Percentiles rank a stretch among this genome's conserved stretches.
Evolutionary conservation across 179 eudicot species (phyloP).

Genomic region (Beta lomatogona): DNA sequence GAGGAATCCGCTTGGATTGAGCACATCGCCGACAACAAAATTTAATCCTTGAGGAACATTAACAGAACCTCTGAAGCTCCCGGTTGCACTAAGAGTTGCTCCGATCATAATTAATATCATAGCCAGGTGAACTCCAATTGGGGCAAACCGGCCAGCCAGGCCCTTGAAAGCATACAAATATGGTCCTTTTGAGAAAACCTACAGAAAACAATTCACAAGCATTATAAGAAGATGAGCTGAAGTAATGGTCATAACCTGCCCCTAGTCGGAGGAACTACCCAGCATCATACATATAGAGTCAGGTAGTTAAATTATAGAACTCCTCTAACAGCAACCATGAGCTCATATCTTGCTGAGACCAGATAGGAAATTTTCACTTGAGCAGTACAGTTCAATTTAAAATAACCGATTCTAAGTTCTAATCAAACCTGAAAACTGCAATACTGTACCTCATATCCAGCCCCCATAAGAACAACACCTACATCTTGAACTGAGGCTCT

Average conservation of each 20-base stretch:
- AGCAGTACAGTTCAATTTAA: not conserved
- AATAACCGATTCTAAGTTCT: not conserved
- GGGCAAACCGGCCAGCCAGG: conserved; percentile 91
- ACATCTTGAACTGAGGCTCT: conserved; percentile 85
- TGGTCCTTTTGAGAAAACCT: conserved; percentile 93
- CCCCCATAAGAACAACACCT: conserved; percentile 89
- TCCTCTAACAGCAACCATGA: not conserved
- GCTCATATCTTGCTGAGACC: not conserved
- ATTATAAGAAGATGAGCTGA: not conserved
- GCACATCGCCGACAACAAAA: conserved; percentile 88
- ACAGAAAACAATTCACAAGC: conserved; percentile 23
- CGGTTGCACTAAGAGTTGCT: conserved; percentile 91
- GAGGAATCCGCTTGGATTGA: conserved; percentile 81
- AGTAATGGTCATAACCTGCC: not conserved
- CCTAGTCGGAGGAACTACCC: not conserved
- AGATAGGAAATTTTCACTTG: not conserved
- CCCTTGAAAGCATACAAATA: conserved; percentile 93
- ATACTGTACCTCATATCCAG: conserved; percentile 81
- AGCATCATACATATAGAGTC: not conserved
- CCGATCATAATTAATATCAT: conserved; percentile 90
- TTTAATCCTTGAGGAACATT: conserved; percentile 94
- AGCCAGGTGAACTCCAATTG: conserved; percentile 93
- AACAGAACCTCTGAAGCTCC: conserved; percentile 92
- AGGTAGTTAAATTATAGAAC: not conserved
- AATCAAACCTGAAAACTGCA: conserved; percentile 7